Conservation (phyloP, 1,284 basidiomycete genomes). For the Rhodofomes roseus region DNA sequence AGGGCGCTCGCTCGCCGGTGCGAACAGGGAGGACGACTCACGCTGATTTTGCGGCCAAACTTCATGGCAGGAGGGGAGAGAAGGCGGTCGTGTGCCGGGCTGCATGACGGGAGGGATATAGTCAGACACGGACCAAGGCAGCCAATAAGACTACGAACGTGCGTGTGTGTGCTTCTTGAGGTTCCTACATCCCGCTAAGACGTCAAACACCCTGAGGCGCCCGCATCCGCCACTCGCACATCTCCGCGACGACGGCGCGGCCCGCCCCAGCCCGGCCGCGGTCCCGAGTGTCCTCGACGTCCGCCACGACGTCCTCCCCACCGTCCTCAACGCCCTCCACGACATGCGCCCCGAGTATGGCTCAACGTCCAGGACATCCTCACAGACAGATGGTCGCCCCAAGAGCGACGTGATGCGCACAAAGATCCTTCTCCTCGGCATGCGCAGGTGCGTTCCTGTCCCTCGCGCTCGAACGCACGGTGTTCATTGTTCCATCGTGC, state of each 20-base stretch:
- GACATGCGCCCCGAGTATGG: slow-evolving; percentile 2
- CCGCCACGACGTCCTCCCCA: neutral
- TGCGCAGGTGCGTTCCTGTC: slow-evolving; percentile 57
- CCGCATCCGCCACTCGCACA: neutral
- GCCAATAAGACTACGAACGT: slow-evolving; percentile 8
- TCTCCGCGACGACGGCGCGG: neutral
- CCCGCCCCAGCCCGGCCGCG: neutral
- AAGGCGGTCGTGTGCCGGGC: neutral
- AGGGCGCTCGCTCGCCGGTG: neutral
- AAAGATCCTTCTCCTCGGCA: slow-evolving; percentile 77
- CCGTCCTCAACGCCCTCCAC: neutral
- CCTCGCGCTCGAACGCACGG: neutral
- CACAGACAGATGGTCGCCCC: slow-evolving; percentile 5
- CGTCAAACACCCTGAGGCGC: neutral
- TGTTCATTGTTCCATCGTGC: slow-evolving; percentile 1
- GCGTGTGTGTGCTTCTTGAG: slow-evolving; percentile 2
- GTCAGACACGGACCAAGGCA: neutral
- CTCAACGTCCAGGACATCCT: slow-evolving; percentile 1
- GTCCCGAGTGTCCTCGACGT: neutral
- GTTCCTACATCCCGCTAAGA: neutral
- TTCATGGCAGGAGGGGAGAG: slow-evolving; percentile 53
- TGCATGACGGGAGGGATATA: slow-evolving; percentile 3
- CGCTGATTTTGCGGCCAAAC: slow-evolving; percentile 87
- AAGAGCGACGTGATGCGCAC: slow-evolving; percentile 36
- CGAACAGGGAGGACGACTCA: slow-evolving; percentile 34